phyloP scores from a whole-genome alignment of 2,329 filamentous ascomycete species.

The Parascedosporium putredinis region DNA sequence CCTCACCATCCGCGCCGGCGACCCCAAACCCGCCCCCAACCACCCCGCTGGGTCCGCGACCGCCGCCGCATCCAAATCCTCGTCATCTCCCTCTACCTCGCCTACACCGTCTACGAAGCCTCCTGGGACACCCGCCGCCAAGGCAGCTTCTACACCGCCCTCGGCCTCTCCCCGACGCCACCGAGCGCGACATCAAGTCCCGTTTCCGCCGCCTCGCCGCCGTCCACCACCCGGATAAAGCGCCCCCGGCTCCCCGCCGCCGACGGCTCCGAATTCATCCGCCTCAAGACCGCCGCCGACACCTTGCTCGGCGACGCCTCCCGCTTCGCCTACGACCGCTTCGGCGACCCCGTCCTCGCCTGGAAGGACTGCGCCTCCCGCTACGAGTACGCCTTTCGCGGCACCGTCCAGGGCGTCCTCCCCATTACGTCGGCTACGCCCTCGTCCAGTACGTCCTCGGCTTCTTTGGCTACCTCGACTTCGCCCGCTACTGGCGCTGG shows the following conservation, averaged over 20 bases:
- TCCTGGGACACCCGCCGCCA: slow-evolving; percentile 65
- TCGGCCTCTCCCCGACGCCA: slow-evolving; percentile 59
- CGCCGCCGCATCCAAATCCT: slow-evolving; percentile 73
- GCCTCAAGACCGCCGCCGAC: slow-evolving; percentile 75
- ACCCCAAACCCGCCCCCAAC: slow-evolving; percentile 64
- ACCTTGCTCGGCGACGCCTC: slow-evolving; percentile 65
- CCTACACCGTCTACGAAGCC: slow-evolving; percentile 88
- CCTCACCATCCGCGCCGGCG: slow-evolving; percentile 79
- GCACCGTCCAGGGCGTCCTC: slow-evolving; percentile 45
- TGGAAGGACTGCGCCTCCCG: slow-evolving; percentile 60
- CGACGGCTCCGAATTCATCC: slow-evolving; percentile 52
- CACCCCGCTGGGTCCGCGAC: slow-evolving; percentile 60
- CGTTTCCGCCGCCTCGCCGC: slow-evolving; percentile 70
- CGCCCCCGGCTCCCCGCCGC: slow-evolving; percentile 20
- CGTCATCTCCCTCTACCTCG: slow-evolving; percentile 73
- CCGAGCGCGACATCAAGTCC: slow-evolving; percentile 70
- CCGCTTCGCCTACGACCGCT: slow-evolving; percentile 82
- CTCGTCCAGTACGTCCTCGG: slow-evolving; percentile 50
- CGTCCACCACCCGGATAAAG: slow-evolving; percentile 77
- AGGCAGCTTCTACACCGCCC: slow-evolving; percentile 69
- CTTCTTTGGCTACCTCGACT: slow-evolving; percentile 56
- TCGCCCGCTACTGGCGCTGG: slow-evolving; percentile 58
- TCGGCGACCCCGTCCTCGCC: slow-evolving; percentile 60
- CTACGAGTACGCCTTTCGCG: slow-evolving; percentile 61
- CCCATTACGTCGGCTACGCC: slow-evolving; percentile 51